Conservation (phyloP, 139 green algal species). For the Micromonas commoda region DNA sequence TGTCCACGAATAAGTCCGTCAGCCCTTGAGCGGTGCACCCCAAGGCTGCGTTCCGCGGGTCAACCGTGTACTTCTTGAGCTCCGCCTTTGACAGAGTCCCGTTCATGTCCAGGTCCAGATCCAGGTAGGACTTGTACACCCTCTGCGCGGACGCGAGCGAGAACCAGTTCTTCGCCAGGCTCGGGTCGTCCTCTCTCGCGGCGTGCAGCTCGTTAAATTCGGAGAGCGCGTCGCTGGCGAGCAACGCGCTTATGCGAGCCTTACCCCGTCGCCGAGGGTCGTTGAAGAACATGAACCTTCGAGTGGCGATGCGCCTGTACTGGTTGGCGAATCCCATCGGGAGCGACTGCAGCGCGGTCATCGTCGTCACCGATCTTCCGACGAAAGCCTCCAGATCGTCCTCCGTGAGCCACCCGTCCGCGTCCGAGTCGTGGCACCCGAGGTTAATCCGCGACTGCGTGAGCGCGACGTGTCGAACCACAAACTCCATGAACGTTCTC, state of each 20-base stretch:
- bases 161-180: slow-evolving; percentile 3
- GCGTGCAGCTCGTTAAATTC: neutral
- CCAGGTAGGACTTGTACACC: slow-evolving; percentile 5
- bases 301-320: slow-evolving; percentile 3
- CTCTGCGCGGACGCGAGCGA: neutral
- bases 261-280: neutral
- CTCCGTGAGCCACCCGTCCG: slow-evolving; percentile 1
- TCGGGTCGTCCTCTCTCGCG: neutral
- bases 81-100: slow-evolving; percentile 8
- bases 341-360: neutral
- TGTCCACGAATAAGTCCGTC: slow-evolving; percentile 1
- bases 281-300: slow-evolving; percentile 15
- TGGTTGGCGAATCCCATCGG: neutral
- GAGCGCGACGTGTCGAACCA: neutral
- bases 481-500: neutral
- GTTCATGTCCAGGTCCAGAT: slow-evolving; percentile 11
- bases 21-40: neutral
- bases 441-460: slow-evolving; percentile 9
- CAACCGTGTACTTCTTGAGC: neutral
- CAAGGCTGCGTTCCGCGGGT: neutral
- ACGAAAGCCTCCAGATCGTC: slow-evolving; percentile 2
- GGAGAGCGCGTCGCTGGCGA: neutral
- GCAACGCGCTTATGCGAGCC: neutral
- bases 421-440: slow-evolving; percentile 2
- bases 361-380: neutral